A percentile compares a stretch with the other conserved stretches of the same genome.
Evolutionary conservation across 257 asterid species (phyloP).

Genomic region (Misopates orontium): DNA sequence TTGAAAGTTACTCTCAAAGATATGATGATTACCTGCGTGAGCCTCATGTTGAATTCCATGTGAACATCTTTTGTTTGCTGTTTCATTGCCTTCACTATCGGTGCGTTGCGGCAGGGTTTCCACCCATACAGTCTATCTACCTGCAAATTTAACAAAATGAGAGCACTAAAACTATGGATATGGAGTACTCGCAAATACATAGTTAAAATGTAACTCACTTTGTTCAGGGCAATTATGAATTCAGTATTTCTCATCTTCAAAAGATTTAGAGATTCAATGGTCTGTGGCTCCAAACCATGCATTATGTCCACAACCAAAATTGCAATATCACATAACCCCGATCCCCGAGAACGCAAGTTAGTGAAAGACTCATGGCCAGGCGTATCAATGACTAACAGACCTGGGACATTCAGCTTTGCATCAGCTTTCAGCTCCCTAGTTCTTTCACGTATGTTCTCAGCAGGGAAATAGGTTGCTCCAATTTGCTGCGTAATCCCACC

Average conservation of each 20-base stretch:
- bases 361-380: constrained; percentile 98
- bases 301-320: constrained; percentile 94
- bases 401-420: constrained; percentile 93
- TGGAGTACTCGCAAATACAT: constrained; percentile 4
- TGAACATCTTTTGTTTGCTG: constrained; percentile 79
- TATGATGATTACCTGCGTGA: constrained; percentile 54
- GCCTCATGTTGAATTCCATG: constrained; percentile 66
- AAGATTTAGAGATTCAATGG: constrained; percentile 93
- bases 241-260: constrained; percentile 90
- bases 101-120: constrained; percentile 76
- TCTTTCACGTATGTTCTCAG: constrained; percentile 92
- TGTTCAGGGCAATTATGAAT: constrained; percentile 87
- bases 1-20: constrained; percentile 21
- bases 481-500: constrained; percentile 99
- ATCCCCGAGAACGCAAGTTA: constrained; percentile 91
- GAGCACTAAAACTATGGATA: neutral
- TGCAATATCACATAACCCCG: constrained; percentile 96
- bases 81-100: constrained; percentile 76
- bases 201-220: constrained; percentile 50
- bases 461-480: constrained; percentile 98
- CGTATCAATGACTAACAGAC: constrained; percentile 91
- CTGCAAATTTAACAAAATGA: constrained; percentile 39
- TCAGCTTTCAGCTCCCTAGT: constrained; percentile 94
- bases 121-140: constrained; percentile 92
- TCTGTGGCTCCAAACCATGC: constrained; percentile 99